Conservation (phyloP, 805 yeast genomes). For the Millerozyma acaciae region DNA sequence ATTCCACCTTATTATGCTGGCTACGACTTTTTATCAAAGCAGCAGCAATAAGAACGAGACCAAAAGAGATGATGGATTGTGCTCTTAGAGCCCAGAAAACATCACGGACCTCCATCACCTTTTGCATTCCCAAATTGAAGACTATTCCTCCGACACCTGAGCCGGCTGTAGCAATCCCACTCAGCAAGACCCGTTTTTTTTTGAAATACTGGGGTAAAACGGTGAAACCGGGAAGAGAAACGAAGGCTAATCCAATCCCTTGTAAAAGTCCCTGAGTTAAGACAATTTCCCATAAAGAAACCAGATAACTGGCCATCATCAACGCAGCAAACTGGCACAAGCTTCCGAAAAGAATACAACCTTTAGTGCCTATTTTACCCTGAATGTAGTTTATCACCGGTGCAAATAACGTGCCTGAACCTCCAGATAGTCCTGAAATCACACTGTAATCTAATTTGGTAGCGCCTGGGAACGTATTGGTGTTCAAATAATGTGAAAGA, state of each 20-base stretch:
- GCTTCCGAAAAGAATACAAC: slow-evolving; percentile 45
- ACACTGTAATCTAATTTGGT: slow-evolving; percentile 57
- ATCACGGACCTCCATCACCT: slow-evolving; percentile 30
- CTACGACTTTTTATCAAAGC: slow-evolving; percentile 14
- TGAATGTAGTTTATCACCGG: slow-evolving; percentile 46
- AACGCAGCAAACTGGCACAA: slow-evolving; percentile 50
- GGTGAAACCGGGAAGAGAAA: slow-evolving; percentile 56
- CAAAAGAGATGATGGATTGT: slow-evolving; percentile 39
- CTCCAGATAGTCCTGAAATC: slow-evolving; percentile 66
- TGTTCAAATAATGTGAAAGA: slow-evolving; percentile 51
- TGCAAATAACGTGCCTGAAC: slow-evolving; percentile 48
- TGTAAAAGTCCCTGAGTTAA: slow-evolving; percentile 64
- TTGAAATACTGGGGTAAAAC: slow-evolving; percentile 70
- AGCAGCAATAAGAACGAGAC: slow-evolving; percentile 20
- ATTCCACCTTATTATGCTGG: slow-evolving; percentile 19
- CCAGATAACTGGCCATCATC: slow-evolving; percentile 57
- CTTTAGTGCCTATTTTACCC: slow-evolving; percentile 41
- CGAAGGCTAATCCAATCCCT: slow-evolving; percentile 55
- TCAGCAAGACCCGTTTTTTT: slow-evolving; percentile 54
- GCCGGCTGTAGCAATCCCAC: slow-evolving; percentile 47
- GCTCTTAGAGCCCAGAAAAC: slow-evolving; percentile 50
- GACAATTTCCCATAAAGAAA: slow-evolving; percentile 60
- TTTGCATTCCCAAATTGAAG: slow-evolving; percentile 47
- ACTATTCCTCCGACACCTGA: slow-evolving; percentile 52
- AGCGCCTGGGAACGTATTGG: slow-evolving; percentile 51